These are phyloP conservation scores for Pleomassaria siparia DNA, from an alignment of 2,329 filamentous ascomycete species.

Conservation along the genomic window DNA sequence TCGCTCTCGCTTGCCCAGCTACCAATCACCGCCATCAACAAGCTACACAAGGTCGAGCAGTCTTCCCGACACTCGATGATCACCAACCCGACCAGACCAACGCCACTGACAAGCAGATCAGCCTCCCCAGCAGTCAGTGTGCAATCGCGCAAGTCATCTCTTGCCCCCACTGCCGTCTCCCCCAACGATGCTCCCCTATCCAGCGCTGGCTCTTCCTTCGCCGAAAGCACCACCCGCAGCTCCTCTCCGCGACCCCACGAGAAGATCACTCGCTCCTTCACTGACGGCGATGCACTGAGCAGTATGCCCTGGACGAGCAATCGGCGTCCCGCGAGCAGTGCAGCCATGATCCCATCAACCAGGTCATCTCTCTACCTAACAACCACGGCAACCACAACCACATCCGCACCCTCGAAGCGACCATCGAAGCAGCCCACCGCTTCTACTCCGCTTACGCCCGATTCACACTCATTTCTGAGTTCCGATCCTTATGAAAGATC, in stretches of 20 bases:
- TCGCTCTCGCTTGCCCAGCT: slow-evolving; percentile 40
- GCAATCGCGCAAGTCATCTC: slow-evolving; percentile 24
- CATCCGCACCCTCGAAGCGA: slow-evolving; percentile 10
- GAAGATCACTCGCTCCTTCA: slow-evolving; percentile 21
- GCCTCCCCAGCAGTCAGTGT: slow-evolving; percentile 23
- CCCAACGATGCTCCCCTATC: slow-evolving; percentile 22
- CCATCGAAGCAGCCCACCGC: slow-evolving; percentile 26
- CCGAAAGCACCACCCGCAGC: slow-evolving; percentile 7
- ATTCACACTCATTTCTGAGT: slow-evolving; percentile 39
- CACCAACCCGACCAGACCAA: slow-evolving; percentile 18
- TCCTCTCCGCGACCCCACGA: slow-evolving; percentile 9
- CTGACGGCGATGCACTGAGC: slow-evolving; percentile 5
- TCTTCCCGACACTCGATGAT: slow-evolving; percentile 30
- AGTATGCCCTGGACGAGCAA: slow-evolving; percentile 5
- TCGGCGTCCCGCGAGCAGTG: slow-evolving; percentile 25
- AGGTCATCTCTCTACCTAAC: slow-evolving; percentile 33
- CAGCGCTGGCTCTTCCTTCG: slow-evolving; percentile 28
- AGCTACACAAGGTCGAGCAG: slow-evolving; percentile 28
- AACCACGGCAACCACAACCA: too few species aligned
- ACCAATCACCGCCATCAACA: slow-evolving; percentile 30
- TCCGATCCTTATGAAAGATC: slow-evolving; percentile 42
- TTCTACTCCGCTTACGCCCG: slow-evolving; percentile 32
- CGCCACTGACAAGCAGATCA: slow-evolving; percentile 14
- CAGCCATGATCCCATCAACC: slow-evolving; percentile 14
- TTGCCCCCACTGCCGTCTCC: slow-evolving; percentile 10